Conservation (phyloP, 495 filamentous ascomycete genomes). For the Neurospora hispaniola region DNA sequence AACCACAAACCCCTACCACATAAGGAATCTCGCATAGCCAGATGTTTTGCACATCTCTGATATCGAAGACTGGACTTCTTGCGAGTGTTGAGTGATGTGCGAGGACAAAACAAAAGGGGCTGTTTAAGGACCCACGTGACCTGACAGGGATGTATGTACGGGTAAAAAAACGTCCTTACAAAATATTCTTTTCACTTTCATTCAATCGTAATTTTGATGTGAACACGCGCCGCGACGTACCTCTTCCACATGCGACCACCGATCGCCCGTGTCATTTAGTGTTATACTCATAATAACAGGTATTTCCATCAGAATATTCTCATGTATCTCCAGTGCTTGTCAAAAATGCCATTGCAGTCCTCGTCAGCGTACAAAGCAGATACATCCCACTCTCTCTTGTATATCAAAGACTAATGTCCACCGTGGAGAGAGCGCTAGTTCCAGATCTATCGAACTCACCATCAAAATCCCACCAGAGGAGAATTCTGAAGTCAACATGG, state of each 20-base stretch:
- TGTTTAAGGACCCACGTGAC: not conserved
- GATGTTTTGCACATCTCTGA: not conserved
- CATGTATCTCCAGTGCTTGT: not conserved
- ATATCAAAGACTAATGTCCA: not conserved
- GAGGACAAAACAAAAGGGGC: not conserved
- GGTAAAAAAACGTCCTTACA: not conserved
- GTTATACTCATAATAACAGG: not conserved
- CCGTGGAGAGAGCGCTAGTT: not conserved
- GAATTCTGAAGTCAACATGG: constrained; percentile 4
- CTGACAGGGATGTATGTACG: not conserved
- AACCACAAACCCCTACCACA: not conserved
- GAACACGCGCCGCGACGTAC: not conserved
- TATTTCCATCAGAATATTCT: not conserved
- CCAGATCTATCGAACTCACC: no score
- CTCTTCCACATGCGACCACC: not conserved
- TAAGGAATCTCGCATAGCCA: no score
- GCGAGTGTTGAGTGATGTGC: not conserved
- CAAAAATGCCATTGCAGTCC: not conserved
- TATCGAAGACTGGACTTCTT: not conserved
- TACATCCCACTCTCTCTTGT: not conserved
- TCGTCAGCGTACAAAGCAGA: not conserved
- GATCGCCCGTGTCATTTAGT: not conserved
- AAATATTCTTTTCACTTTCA: not conserved
- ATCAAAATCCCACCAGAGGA: not conserved
- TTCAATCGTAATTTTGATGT: not conserved